phyloP scores from a whole-genome alignment of 805 yeast species.

The Candida vartiovaarae region DNA sequence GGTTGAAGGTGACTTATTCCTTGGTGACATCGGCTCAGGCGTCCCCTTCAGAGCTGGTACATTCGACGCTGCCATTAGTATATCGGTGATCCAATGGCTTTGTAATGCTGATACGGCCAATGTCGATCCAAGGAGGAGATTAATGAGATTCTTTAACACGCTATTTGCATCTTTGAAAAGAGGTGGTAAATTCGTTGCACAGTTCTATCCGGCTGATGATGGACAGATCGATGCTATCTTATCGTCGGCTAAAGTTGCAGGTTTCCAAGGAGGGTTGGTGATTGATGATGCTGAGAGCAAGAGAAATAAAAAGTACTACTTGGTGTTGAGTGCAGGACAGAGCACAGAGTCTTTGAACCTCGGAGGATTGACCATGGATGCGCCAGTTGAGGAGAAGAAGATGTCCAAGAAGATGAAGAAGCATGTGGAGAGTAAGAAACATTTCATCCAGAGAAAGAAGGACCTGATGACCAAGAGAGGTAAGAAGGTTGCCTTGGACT shows the following conservation, averaged over 20 bases:
- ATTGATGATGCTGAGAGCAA: conserved; percentile 91
- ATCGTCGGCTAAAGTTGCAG: conserved; percentile 84
- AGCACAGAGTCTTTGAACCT: conserved; percentile 71
- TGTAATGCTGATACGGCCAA: conserved; percentile 87
- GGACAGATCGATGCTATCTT: conserved; percentile 72
- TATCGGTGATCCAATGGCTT: conserved; percentile 95
- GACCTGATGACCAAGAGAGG: conserved; percentile 91
- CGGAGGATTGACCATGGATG: conserved; percentile 76
- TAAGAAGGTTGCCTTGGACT: conserved; percentile 79
- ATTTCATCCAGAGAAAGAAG: conserved; percentile 83
- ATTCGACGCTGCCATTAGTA: conserved; percentile 93
- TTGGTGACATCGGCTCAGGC: conserved; percentile 91
- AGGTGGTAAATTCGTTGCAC: conserved; percentile 97
- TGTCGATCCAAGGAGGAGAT: conserved; percentile 78
- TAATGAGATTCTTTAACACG: conserved; percentile 78
- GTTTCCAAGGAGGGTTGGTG: conserved; percentile 93
- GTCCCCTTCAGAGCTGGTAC: conserved; percentile 94
- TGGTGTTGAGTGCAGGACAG: conserved; percentile 83
- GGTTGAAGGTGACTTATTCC: conserved; percentile 85
- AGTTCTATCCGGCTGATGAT: conserved; percentile 91
- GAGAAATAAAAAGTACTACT: conserved; percentile 83
- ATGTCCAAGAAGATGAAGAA: conserved; percentile 26
- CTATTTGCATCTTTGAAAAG: conserved; percentile 78
- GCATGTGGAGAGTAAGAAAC: conserved; percentile 67
- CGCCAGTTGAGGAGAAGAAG: conserved; percentile 41